Conservation (phyloP, 495 filamentous ascomycete species). For the Copromyces sp. region DNA sequence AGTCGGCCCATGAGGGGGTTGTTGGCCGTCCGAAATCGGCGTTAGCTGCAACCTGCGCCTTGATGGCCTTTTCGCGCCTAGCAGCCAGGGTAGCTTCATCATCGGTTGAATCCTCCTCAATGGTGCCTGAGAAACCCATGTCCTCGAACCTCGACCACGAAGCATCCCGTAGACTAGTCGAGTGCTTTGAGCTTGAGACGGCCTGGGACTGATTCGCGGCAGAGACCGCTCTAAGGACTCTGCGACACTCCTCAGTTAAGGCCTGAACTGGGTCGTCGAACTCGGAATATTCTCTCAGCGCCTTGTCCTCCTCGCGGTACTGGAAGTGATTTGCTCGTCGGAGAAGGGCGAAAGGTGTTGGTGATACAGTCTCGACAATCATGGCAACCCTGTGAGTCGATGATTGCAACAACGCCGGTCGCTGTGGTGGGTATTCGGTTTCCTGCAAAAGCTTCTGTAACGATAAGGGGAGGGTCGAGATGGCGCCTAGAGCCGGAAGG, state of each 20-base stretch:
- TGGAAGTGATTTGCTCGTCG: constrained; percentile 91
- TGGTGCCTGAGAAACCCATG: constrained; percentile 72
- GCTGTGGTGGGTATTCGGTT: constrained; percentile 88
- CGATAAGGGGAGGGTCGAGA: constrained; percentile 78
- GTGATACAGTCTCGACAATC: constrained; percentile 92
- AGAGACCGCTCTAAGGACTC: constrained; percentile 82
- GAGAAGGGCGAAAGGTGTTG: constrained; percentile 84
- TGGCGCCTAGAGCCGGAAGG: constrained; percentile 59
- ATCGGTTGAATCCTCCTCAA: constrained; percentile 60
- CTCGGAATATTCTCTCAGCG: constrained; percentile 70
- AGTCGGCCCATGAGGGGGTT: constrained; percentile 96
- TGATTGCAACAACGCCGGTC: constrained; percentile 65
- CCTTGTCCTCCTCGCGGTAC: constrained; percentile 78
- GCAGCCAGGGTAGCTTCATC: constrained; percentile 38
- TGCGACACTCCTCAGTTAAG: constrained; percentile 84
- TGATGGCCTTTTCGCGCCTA: constrained; percentile 9
- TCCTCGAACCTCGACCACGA: constrained; percentile 97
- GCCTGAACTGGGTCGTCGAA: constrained; percentile 85
- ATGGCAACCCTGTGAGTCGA: constrained; percentile 84
- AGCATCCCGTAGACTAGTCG: constrained; percentile 65
- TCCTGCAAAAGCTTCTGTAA: constrained; percentile 82
- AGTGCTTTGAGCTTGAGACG: constrained; percentile 53
- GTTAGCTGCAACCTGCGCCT: constrained; percentile 36
- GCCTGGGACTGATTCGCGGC: constrained; percentile 71
- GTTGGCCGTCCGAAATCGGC: constrained; percentile 68